Base-by-base conservation (phyloP, 768 basidiomycete genomes). In the Mycena capillaripes region DNA sequence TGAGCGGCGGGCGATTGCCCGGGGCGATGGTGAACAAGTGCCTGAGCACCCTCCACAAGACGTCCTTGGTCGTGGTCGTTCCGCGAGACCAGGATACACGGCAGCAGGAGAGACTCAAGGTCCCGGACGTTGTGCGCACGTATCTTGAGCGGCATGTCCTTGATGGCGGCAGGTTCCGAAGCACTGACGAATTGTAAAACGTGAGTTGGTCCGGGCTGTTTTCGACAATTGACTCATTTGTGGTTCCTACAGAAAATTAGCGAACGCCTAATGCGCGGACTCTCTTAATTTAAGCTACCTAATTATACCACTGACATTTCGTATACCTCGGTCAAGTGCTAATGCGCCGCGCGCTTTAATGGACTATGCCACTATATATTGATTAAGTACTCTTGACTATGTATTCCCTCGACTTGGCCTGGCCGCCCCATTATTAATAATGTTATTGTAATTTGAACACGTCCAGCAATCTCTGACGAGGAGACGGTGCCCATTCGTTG, bases 21-120 rank as follows among this genome's bases (percentile, higher is more conserved):
- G 52, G 32, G 2, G 74, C 74, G 23, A 72, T 72, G 63, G 66
- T 75, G 25, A 75, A 56, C 63, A 69, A 72, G 52, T 71, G 66
- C 27, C n/a, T 75, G 67, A 75, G 67, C 58, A 63, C 66, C 12
- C 66, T 75, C 21, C 70, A 75, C 63, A 69, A 57, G 17, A 75
- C 74, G 1, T 52, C 66, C 14, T 34, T 75, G 50, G 62, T 57
- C 17, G 36, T 66, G 4, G 59, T 75, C 42, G 70, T 75, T 14
- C 57, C 62, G 1, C 40, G 48, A 32, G 55, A 61, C n/a, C 42
- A 34, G 32, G 65, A 42, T 17, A 57, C 19, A 11, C 40, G 23
- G 6, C 59, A 62, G 53, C 63, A 53, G 59, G 70, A 72, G 34
- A 32, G 52, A 25, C 29, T 75, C 10, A 69, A 66, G 27, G 70